Evolutionary conservation across 228 moss, liverwort and hornwort genomes (phyloP).

Genomic region (Sphagnum magellanicum): DNA sequence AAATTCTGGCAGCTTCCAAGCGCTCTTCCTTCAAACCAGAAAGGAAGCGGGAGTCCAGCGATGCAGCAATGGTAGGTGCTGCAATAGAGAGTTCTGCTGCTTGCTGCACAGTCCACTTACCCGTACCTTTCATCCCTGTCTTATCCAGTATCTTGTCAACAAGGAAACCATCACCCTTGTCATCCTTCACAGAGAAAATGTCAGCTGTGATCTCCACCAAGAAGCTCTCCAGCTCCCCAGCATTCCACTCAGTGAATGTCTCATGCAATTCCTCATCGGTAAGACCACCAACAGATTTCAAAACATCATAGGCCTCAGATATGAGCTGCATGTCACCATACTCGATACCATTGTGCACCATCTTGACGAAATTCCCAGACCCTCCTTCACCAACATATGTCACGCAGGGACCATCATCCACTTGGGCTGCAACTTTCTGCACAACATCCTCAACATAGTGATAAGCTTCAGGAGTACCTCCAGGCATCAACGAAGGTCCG

Average conservation of each 20-base stretch:
- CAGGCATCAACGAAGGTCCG: slow-evolving; percentile 80
- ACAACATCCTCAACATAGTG: slow-evolving; percentile 72
- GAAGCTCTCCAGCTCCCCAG: slow-evolving; percentile 51
- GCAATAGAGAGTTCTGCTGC: slow-evolving; percentile 77
- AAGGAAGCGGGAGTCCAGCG: slow-evolving; percentile 71
- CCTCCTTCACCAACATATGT: slow-evolving; percentile 76
- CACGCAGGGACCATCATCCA: slow-evolving; percentile 73
- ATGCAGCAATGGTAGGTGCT: slow-evolving; percentile 76
- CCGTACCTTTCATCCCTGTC: slow-evolving; percentile 79
- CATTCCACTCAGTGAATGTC: slow-evolving; percentile 48
- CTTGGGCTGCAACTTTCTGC: slow-evolving; percentile 73
- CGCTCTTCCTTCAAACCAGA: slow-evolving; percentile 82
- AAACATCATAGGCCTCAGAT: slow-evolving; percentile 77
- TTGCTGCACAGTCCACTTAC: slow-evolving; percentile 75
- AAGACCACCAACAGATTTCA: slow-evolving; percentile 68
- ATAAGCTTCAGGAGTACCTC: slow-evolving; percentile 62
- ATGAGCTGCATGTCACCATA: slow-evolving; percentile 94
- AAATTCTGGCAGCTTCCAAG: slow-evolving; percentile 44
- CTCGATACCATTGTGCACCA: slow-evolving; percentile 95
- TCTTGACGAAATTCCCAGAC: slow-evolving; percentile 76
- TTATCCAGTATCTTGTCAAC: slow-evolving; percentile 85
- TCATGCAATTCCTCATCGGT: slow-evolving; percentile 44
- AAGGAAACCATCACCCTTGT: slow-evolving; percentile 31
- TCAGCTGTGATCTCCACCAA: slow-evolving; percentile 53
- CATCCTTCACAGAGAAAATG: slow-evolving; percentile 46